Conservation (phyloP, 345 rosid species). For the Kernera saxatilis region DNA sequence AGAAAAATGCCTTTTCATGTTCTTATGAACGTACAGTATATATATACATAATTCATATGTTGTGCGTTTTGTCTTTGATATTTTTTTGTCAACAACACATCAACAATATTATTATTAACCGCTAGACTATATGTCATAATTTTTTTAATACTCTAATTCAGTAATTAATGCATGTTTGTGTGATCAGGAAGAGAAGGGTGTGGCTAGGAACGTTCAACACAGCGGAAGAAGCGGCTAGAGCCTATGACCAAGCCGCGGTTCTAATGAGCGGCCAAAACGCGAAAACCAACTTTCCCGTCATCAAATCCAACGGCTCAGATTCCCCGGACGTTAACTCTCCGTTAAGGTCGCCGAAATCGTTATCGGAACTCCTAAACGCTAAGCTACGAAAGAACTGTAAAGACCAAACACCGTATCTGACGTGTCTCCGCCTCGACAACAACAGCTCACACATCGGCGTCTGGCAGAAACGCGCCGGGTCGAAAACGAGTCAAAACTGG, state of each 20-base stretch:
- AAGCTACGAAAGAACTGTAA: conserved; percentile 58
- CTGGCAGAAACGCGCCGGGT: conserved; percentile 71
- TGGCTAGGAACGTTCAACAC: conserved; percentile 86
- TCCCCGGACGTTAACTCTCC: conserved; percentile 10
- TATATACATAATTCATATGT: neutral
- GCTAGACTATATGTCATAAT: neutral
- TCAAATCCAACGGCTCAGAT: conserved; percentile 15
- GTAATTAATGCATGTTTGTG: neutral
- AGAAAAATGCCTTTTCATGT: neutral
- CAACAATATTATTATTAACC: neutral
- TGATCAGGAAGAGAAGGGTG: conserved; percentile 61
- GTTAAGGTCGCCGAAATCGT: conserved; percentile 31
- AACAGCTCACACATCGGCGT: conserved; percentile 66
- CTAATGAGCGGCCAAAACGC: conserved; percentile 70
- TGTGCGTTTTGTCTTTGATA: neutral
- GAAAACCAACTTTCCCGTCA: conserved; percentile 59
- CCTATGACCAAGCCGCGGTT: conserved; percentile 66
- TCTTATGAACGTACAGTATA: neutral
- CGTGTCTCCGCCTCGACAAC: conserved; percentile 68
- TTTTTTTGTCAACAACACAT: neutral
- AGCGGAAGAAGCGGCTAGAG: conserved; percentile 71
- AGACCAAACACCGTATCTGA: conserved; percentile 52
- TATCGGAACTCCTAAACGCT: conserved; percentile 45
- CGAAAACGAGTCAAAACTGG: conserved; percentile 49
- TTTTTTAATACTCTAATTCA: neutral